phyloP scores from a whole-genome alignment of 2,329 filamentous ascomycete species.

The Calonectria fujianensis region DNA sequence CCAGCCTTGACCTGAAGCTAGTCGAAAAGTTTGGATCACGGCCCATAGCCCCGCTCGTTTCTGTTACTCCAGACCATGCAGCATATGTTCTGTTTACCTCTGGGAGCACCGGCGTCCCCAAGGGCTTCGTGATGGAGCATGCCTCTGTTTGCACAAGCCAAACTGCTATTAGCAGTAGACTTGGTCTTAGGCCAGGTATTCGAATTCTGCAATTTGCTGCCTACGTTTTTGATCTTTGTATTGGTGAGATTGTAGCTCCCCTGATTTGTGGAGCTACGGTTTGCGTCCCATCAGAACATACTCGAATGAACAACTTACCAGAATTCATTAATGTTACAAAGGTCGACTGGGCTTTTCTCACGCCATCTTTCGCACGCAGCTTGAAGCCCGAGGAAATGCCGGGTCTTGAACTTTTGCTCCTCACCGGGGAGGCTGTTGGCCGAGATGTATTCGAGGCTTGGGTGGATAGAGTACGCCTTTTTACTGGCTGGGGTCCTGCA shows the following conservation, averaged over 20 bases:
- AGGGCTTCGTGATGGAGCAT: slow-evolving; percentile 65
- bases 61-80: not conserved
- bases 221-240: slow-evolving; percentile 63
- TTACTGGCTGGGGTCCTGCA: slow-evolving; percentile 41
- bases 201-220: slow-evolving; percentile 50
- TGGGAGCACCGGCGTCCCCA: slow-evolving; percentile 73
- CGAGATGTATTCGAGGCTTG: slow-evolving; percentile 34
- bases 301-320: slow-evolving; percentile 29
- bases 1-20: not conserved
- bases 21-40: not conserved
- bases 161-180: slow-evolving; percentile 1
- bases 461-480: slow-evolving; percentile 33
- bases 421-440: slow-evolving; percentile 39
- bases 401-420: slow-evolving; percentile 27
- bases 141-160: slow-evolving; percentile 22
- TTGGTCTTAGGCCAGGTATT: slow-evolving; percentile 17
- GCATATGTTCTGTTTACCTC: slow-evolving; percentile 71
- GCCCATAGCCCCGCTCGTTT: not conserved
- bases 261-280: slow-evolving; percentile 62
- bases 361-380: slow-evolving; percentile 29
- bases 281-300: slow-evolving; percentile 60
- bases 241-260: slow-evolving; percentile 62
- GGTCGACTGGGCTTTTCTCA: slow-evolving; percentile 23
- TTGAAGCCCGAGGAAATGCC: slow-evolving; percentile 14
- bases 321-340: slow-evolving; percentile 4